A percentile compares a stretch with the other conserved stretches of the same genome.
These are phyloP conservation scores for Euphorbia celastroides DNA, from an alignment of 441 rosid species.

Conservation along the genomic window DNA sequence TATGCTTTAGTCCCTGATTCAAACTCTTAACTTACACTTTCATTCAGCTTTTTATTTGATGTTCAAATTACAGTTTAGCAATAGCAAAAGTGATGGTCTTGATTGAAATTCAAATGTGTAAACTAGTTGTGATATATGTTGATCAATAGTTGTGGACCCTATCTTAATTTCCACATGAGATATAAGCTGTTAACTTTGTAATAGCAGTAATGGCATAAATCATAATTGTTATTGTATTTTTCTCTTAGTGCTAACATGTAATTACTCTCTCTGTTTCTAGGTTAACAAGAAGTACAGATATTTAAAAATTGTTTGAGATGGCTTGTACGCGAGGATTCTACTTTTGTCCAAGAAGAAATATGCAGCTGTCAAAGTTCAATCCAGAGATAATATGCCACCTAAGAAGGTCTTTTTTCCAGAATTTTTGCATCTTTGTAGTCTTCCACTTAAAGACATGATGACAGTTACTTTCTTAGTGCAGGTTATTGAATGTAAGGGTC, in stretches of 20 bases:
- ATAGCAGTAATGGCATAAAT: background rate
- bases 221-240: constrained; percentile 3
- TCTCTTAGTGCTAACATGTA: constrained; percentile 12
- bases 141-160: background rate
- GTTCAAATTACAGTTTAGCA: background rate
- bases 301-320: constrained; percentile 93
- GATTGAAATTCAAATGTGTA: background rate
- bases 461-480: constrained; percentile 31
- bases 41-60: background rate
- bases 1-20: background rate
- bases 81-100: background rate
- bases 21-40: background rate
- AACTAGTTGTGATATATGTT: background rate
- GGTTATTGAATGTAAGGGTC: constrained; percentile 97
- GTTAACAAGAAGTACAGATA: constrained; percentile 91
- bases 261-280: constrained; percentile 34
- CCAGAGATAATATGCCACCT: constrained; percentile 62
- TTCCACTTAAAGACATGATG: constrained; percentile 20
- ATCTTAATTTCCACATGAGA: background rate
- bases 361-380: constrained; percentile 90
- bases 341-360: constrained; percentile 96
- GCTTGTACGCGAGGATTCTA: constrained; percentile 92
- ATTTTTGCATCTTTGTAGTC: constrained; percentile 9
- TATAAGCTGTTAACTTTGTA: no score
- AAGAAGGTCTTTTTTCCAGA: constrained; percentile 50